Conservation (phyloP, 139 green algal genomes). For the Micromonas commoda region DNA sequence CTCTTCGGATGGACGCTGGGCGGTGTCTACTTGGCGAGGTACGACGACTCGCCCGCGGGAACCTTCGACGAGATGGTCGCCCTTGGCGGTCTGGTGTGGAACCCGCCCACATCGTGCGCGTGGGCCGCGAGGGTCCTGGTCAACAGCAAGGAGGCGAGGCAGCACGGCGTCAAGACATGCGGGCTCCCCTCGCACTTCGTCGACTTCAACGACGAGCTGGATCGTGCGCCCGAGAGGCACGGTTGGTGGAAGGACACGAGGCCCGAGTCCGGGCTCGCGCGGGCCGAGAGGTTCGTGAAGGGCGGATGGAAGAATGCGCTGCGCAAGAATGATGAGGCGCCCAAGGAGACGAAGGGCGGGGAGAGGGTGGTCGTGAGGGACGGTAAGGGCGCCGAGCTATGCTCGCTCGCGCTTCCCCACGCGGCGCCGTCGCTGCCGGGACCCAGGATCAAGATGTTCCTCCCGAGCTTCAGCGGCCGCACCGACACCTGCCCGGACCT, state of each 20-base stretch:
- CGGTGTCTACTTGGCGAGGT: slow-evolving; percentile 84
- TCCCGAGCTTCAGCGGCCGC: slow-evolving; percentile 13
- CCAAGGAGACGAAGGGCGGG: background rate
- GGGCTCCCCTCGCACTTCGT: slow-evolving; percentile 4
- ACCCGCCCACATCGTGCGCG: slow-evolving; percentile 80
- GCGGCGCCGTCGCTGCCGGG: background rate
- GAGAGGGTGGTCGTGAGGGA: background rate
- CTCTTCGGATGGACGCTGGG: slow-evolving; percentile 81
- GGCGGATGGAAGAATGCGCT: background rate
- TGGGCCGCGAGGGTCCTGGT: slow-evolving; percentile 81
- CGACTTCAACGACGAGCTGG: background rate
- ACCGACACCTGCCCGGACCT: slow-evolving; percentile 12
- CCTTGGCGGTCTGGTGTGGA: slow-evolving; percentile 81
- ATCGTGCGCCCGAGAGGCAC: background rate
- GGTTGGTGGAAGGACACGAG: too few relatives aligned
- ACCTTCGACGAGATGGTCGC: slow-evolving; percentile 75
- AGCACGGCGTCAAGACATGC: slow-evolving; percentile 23
- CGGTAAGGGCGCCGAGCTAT: background rate
- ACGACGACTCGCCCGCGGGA: slow-evolving; percentile 78
- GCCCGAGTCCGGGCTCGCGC: too few relatives aligned
- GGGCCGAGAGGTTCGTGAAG: background rate
- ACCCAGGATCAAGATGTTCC: slow-evolving; percentile 12
- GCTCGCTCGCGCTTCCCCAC: background rate
- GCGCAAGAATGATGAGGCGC: background rate
- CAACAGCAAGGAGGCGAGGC: slow-evolving; percentile 31